phyloP scores from a whole-genome alignment of 2,329 filamentous ascomycete genomes.

The Drechslerella coelobrocha region DNA sequence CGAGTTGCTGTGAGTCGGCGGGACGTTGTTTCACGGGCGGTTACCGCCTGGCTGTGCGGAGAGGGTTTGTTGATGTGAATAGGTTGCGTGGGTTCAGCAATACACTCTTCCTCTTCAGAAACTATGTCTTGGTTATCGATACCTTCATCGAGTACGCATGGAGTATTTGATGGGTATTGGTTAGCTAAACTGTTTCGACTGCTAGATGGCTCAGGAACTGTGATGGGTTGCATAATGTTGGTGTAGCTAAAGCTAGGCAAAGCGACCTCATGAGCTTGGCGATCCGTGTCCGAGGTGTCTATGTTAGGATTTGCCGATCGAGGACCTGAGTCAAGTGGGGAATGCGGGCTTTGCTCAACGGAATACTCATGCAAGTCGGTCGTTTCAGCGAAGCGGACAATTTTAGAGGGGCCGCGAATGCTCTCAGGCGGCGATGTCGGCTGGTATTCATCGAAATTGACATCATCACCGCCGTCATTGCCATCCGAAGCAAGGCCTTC shows the following conservation, averaged over 20 bases:
- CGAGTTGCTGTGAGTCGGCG: too few species aligned
- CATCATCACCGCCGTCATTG: constrained; percentile 3
- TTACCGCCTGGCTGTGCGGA: too few species aligned
- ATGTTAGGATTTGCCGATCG: too few species aligned
- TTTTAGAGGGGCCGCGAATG: constrained; percentile 22
- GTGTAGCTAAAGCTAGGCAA: neutral
- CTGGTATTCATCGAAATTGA: neutral
- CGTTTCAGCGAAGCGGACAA: constrained; percentile 33
- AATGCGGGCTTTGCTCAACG: constrained; percentile 15
- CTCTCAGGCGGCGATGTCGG: constrained; percentile 24
- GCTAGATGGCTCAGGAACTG: too few species aligned
- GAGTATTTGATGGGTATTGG: neutral
- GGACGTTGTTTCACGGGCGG: neutral
- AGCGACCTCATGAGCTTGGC: neutral
- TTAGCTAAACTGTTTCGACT: neutral
- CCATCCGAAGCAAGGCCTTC: constrained; percentile 34
- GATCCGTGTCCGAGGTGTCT: too few species aligned
- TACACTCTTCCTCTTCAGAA: neutral
- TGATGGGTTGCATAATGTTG: too few species aligned
- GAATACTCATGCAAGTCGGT: constrained; percentile 24
- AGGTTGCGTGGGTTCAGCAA: too few species aligned
- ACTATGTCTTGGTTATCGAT: constrained; percentile 11
- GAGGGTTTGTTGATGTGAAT: too few species aligned
- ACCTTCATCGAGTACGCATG: constrained; percentile 19
- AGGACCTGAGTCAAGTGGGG: constrained; percentile 28